These are phyloP conservation scores for Aspergillus melleus DNA, from an alignment of 2,329 filamentous ascomycete species.

Conservation along the genomic window DNA sequence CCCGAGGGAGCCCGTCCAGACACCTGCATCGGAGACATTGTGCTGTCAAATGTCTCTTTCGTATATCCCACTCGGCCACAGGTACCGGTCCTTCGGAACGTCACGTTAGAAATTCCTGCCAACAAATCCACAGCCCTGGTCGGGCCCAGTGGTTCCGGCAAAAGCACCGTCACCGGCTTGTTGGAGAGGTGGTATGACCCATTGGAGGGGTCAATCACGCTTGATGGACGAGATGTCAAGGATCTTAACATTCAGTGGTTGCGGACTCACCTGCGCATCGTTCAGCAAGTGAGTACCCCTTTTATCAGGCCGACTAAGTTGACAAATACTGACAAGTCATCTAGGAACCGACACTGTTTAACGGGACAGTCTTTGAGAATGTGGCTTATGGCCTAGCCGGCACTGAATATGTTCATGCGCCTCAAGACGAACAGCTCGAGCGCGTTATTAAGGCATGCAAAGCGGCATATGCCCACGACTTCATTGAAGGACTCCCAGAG, in stretches of 20 bases:
- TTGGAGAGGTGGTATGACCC: slow-evolving; percentile 71
- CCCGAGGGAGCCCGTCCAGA: slow-evolving; percentile 15
- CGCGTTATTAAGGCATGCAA: not conserved
- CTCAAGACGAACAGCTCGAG: slow-evolving; percentile 10
- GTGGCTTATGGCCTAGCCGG: slow-evolving; percentile 46
- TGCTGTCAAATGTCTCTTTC: slow-evolving; percentile 39
- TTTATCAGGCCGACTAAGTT: slow-evolving; percentile 17
- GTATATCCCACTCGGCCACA: slow-evolving; percentile 41
- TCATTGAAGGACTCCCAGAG: slow-evolving; percentile 70
- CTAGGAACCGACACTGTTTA: slow-evolving; percentile 41
- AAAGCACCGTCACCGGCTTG: slow-evolving; percentile 71
- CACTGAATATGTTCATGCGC: slow-evolving; percentile 17
- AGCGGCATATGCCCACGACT: slow-evolving; percentile 68
- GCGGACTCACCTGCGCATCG: slow-evolving; percentile 18
- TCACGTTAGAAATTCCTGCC: slow-evolving; percentile 36
- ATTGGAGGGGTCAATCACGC: slow-evolving; percentile 30
- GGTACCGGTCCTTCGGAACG: slow-evolving; percentile 34
- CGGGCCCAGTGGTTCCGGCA: slow-evolving; percentile 70
- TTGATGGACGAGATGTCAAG: slow-evolving; percentile 40
- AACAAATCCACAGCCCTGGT: slow-evolving; percentile 62
- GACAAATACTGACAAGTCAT: not conserved
- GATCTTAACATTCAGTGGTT: slow-evolving; percentile 30
- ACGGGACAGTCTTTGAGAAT: not conserved
- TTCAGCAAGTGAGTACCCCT: slow-evolving; percentile 61
- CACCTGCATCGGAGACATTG: slow-evolving; percentile 29